Conservation (phyloP, 2,329 filamentous ascomycete species). For the Cadophora malorum region DNA sequence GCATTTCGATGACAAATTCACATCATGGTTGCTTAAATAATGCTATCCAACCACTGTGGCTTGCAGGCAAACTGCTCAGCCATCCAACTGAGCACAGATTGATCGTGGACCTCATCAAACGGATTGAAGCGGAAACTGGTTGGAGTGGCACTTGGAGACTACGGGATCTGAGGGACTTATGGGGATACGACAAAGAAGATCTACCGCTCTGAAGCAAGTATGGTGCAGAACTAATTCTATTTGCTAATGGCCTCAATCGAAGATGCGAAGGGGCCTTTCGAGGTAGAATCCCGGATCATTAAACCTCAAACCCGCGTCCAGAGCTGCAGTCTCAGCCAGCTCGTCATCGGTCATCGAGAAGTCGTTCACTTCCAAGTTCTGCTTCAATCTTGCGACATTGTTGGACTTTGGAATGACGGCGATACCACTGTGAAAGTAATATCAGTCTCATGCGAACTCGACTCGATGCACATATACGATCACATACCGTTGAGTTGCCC, state of each 20-base stretch:
- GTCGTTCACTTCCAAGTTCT: slow-evolving; percentile 69
- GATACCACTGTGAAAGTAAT: slow-evolving; percentile 57
- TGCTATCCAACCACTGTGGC: slow-evolving; percentile 62
- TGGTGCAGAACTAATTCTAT: too few relatives aligned
- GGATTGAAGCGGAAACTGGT: slow-evolving; percentile 58
- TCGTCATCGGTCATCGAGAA: slow-evolving; percentile 71
- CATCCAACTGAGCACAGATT: slow-evolving; percentile 53
- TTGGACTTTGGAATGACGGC: slow-evolving; percentile 83
- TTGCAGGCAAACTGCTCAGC: slow-evolving; percentile 60
- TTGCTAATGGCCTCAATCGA: too few relatives aligned
- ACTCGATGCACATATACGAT: too few relatives aligned
- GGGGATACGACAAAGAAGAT: slow-evolving; percentile 31
- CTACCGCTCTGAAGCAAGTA: too few relatives aligned
- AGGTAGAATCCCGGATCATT: too few relatives aligned
- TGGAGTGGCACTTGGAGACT: slow-evolving; percentile 62
- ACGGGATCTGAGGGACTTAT: slow-evolving; percentile 52
- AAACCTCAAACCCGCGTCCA: too few relatives aligned
- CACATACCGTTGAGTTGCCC: too few relatives aligned
- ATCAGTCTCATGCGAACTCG: too few relatives aligned
- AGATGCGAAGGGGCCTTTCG: too few relatives aligned
- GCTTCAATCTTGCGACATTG: slow-evolving; percentile 57
- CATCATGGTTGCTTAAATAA: slow-evolving; percentile 63
- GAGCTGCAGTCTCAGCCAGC: slow-evolving; percentile 63
- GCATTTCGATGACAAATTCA: slow-evolving; percentile 61
- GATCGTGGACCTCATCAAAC: slow-evolving; percentile 53